Evolutionary conservation across 202 grass and related monocot species (phyloP).

Genomic region (Schoenoplectus tabernaemontani): DNA sequence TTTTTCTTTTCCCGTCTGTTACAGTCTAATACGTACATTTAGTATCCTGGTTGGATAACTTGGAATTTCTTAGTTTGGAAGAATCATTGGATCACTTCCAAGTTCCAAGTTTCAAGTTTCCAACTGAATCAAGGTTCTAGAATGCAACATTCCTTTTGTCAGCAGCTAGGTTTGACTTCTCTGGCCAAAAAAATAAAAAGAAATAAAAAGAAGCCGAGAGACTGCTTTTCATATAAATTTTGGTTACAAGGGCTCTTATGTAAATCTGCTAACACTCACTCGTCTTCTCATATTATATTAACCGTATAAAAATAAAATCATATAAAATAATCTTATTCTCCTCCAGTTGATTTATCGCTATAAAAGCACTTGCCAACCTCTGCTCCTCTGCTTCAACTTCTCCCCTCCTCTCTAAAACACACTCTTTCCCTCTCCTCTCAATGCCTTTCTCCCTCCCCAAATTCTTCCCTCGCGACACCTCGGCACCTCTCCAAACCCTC

Average conservation of each 20-base stretch:
- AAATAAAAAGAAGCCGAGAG: not conserved
- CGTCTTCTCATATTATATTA: too few species aligned
- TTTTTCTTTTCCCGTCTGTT: too few species aligned
- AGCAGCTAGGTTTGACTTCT: not conserved
- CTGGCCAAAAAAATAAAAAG: not conserved
- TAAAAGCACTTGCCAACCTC: constrained; percentile 6
- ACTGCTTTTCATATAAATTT: not conserved
- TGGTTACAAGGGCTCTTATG: not conserved
- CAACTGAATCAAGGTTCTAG: not conserved
- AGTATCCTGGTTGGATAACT: too few species aligned
- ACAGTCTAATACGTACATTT: too few species aligned
- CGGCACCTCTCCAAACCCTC: too few species aligned
- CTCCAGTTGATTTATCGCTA: not conserved
- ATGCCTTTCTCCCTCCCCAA: constrained; percentile 13
- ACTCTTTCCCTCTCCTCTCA: not conserved
- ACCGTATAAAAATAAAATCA: too few species aligned
- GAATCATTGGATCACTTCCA: not conserved
- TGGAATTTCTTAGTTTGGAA: too few species aligned
- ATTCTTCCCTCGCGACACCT: constrained; percentile 41
- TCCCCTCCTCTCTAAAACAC: not conserved
- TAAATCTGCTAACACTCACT: not conserved
- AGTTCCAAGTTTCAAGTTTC: not conserved
- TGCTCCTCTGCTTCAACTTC: not conserved
- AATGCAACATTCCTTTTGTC: not conserved
- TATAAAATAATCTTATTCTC: too few species aligned